These are phyloP conservation scores for Firmiana major DNA, from an alignment of 345 rosid genomes.

Conservation along the genomic window DNA sequence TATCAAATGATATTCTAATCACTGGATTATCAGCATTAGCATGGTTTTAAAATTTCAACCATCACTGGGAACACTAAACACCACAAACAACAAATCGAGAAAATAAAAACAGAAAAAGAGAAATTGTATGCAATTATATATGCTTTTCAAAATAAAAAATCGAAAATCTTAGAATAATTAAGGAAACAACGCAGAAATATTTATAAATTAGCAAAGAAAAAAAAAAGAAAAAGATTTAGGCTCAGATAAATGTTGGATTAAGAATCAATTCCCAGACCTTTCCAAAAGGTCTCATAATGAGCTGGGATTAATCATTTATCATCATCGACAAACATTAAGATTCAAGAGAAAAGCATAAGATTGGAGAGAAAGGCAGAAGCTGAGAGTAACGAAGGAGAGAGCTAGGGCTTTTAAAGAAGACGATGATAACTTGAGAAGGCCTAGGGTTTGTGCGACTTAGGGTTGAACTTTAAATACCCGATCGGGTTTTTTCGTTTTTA, in stretches of 20 bases:
- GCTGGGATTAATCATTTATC: background rate
- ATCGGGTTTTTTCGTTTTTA: background rate
- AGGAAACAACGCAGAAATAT: background rate
- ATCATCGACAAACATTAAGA: background rate
- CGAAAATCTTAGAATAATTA: background rate
- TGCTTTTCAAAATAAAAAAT: background rate
- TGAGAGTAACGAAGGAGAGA: background rate
- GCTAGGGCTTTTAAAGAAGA: background rate
- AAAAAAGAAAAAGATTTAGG: background rate
- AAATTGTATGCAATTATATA: background rate
- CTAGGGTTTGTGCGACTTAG: background rate
- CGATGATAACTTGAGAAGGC: background rate
- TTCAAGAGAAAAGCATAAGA: no score
- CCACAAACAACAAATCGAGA: background rate
- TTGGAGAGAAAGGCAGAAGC: background rate
- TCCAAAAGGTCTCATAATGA: background rate
- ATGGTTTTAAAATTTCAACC: background rate
- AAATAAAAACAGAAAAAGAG: background rate
- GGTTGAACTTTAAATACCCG: background rate
- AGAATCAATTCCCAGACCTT: background rate
- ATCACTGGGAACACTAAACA: background rate
- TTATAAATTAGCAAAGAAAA: background rate
- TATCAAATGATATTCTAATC: background rate
- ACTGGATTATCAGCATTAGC: background rate
- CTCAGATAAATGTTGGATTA: background rate